Percentiles rank a stretch among this genome's conserved stretches.
phyloP scores from a whole-genome alignment of 768 basidiomycete genomes.

The Phanerochaete carnosa region DNA sequence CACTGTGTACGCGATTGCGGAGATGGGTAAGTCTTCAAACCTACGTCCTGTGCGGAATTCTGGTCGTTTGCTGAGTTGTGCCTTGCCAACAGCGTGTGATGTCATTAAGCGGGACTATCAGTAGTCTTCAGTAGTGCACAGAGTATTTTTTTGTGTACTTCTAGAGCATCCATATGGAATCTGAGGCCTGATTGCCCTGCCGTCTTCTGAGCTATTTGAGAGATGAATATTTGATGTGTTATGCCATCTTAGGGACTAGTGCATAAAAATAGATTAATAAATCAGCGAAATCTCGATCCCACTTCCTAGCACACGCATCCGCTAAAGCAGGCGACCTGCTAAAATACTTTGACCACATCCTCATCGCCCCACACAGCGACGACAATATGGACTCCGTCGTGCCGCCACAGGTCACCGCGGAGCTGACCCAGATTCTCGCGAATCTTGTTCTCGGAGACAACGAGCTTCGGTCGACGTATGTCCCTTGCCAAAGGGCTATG shows the following conservation, averaged over 20 bases:
- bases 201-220: not conserved
- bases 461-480: conserved; percentile 68
- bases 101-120: not conserved
- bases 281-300: not conserved
- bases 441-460: conserved; percentile 86
- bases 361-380: not conserved
- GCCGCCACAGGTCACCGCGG: conserved; percentile 66
- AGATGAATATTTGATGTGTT: not conserved
- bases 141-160: not conserved
- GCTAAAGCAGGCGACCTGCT: not conserved
- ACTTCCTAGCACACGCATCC: not conserved
- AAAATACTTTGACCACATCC: not conserved
- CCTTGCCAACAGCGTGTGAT: not conserved
- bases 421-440: conserved; percentile 80
- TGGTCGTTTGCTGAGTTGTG: too few relatives aligned
- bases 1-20: not conserved
- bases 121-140: not conserved
- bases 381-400: conserved; percentile 26
- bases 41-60: too few relatives aligned
- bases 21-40: not conserved
- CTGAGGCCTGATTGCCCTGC: too few relatives aligned
- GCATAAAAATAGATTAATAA: not conserved
- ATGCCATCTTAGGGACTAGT: not conserved
- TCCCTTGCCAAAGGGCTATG: not conserved
- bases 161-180: too few relatives aligned